These are phyloP conservation scores for Diplodia scrobiculata DNA, from an alignment of 2,329 filamentous ascomycete genomes.

Conservation along the genomic window DNA sequence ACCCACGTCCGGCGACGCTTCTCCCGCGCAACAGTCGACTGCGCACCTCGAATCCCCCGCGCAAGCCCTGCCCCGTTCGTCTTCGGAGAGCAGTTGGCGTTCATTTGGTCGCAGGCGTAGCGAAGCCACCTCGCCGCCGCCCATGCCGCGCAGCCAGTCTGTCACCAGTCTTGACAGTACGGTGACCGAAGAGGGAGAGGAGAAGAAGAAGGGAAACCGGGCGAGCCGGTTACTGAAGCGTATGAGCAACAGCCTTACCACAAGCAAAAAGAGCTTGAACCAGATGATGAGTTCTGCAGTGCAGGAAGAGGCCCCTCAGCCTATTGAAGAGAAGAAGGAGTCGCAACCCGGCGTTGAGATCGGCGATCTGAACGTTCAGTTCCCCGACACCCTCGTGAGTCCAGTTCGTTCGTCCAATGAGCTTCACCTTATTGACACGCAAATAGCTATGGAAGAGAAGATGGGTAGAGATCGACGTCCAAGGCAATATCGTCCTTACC, in stretches of 20 bases:
- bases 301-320: constrained; percentile 42
- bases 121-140: constrained; percentile 39
- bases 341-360: constrained; percentile 61
- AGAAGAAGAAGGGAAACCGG: constrained; percentile 59
- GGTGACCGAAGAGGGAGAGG: constrained; percentile 46
- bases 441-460: constrained; percentile 83
- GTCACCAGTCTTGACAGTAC: constrained; percentile 38
- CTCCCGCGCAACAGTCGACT: constrained; percentile 21
- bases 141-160: constrained; percentile 37
- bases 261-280: constrained; percentile 54
- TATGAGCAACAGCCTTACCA: constrained; percentile 63
- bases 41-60: constrained; percentile 16
- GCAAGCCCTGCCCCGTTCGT: constrained; percentile 40
- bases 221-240: constrained; percentile 66
- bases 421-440: constrained; percentile 26
- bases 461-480: constrained; percentile 79
- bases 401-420: neutral
- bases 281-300: constrained; percentile 43
- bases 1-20: constrained; percentile 18
- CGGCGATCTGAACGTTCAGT: constrained; percentile 94
- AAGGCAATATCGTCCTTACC: constrained; percentile 80
- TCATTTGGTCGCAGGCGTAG: constrained; percentile 44
- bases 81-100: constrained; percentile 46
- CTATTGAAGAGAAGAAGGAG: constrained; percentile 18
- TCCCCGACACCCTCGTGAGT: constrained; percentile 79